Base-by-base conservation (phyloP, 1,139 yeast species). In the Saccharomyces hybrid region DNA sequence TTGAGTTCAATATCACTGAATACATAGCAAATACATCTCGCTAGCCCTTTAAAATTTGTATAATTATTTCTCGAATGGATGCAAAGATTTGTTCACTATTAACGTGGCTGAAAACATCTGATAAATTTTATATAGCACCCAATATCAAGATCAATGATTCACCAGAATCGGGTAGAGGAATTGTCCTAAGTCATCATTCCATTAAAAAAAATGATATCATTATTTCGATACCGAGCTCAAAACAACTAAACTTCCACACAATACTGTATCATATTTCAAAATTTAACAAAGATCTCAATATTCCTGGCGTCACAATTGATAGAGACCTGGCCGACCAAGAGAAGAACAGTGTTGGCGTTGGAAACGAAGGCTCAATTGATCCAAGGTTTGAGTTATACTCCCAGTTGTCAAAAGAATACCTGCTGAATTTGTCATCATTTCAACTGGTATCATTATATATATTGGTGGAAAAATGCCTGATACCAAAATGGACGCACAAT, bases 121-220 rank as follows among this genome's bases (percentile, higher is more conserved):
- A 55, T 7, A 51, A 51, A 8, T 66, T 63, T 51, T 51, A 54
- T 19, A 16, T 68, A 12, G 48, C 59, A 34, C 56, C 56, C 4
- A 59, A 60, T 19, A 58, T 76, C 12, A 52, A 52, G 2, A 66
- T 76, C 2, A 58, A 55, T 14, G 73, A 75, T 38, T 70, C 75
- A 12, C 60, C 60, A 0, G 71, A 70, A 9, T 77, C 81, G 41
- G 96, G 96, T 29, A 77, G 91, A 69, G 88, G 90, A 59, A 76
- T 88, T 34, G 73, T 76, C 48, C 79, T 67, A 4, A 46, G 83
- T 3, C 58, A 55, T 0, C 67, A 67, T 0, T 51, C 54, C 4
- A 65, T 87, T 32, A 60, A 61, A 14, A 61, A 64, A 8, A 72
- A 77, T 50, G 81, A 80, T 55, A 68, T 71, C 21, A 65, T 87